A percentile compares a stretch with the other conserved stretches of the same genome.
phyloP scores from a whole-genome alignment of 768 basidiomycete genomes.

The Collybia sp. region DNA sequence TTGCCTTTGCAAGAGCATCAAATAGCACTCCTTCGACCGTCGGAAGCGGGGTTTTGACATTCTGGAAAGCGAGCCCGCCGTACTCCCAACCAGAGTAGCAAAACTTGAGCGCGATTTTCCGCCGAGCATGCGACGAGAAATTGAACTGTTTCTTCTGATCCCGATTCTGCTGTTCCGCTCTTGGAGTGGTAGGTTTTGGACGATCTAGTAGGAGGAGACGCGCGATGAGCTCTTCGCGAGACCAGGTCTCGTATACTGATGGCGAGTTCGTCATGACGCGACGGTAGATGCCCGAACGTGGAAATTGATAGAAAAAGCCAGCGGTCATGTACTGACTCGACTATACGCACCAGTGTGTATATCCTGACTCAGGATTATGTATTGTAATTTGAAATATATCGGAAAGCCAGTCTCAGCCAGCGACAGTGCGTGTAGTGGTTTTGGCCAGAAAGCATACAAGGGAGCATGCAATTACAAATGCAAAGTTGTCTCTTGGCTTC shows the following conservation, averaged over 20 bases:
- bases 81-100: constrained; percentile 93
- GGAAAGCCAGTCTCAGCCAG: no score
- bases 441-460: no score
- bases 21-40: constrained; percentile 91
- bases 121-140: constrained; percentile 63
- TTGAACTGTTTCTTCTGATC: constrained; percentile 37
- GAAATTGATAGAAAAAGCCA: background rate
- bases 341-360: no score
- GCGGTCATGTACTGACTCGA: background rate
- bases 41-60: constrained; percentile 63
- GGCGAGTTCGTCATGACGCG: constrained; percentile 8
- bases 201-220: constrained; percentile 55
- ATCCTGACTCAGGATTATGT: no score
- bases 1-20: constrained; percentile 69
- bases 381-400: no score
- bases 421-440: no score
- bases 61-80: constrained; percentile 84
- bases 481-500: no score
- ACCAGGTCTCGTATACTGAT: constrained; percentile 35
- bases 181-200: constrained; percentile 15
- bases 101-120: constrained; percentile 93
- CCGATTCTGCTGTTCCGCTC: constrained; percentile 17
- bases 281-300: background rate
- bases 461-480: no score
- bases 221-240: constrained; percentile 64